These are phyloP conservation scores for Jaapia argillacea DNA, from an alignment of 768 basidiomycete species.

Conservation along the genomic window DNA sequence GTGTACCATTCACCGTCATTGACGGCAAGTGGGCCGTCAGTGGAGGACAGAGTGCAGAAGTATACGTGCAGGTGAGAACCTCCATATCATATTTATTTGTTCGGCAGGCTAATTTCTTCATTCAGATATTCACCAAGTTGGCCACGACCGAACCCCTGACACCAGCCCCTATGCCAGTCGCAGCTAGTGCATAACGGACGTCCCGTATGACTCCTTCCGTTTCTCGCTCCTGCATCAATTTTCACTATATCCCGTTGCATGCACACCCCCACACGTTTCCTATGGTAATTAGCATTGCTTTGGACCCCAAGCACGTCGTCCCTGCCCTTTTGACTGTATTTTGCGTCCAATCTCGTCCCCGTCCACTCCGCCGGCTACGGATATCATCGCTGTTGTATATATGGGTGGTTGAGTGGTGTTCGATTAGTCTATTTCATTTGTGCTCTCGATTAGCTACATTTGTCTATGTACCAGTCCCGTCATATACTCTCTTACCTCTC, in stretches of 20 bases:
- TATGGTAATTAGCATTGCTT: neutral
- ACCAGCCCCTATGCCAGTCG: neutral
- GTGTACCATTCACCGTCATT: constrained; percentile 75
- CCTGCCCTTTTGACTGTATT: no score
- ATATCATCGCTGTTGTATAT: neutral
- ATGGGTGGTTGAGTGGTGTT: neutral
- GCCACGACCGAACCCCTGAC: neutral
- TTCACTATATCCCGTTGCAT: neutral
- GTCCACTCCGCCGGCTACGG: no score
- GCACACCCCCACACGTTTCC: neutral
- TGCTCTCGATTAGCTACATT: no score
- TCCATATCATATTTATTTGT: neutral
- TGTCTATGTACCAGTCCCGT: no score
- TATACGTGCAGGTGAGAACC: constrained; percentile 50
- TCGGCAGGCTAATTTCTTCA: neutral
- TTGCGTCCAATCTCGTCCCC: no score
- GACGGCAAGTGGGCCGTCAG: constrained; percentile 71
- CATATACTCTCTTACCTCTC: no score
- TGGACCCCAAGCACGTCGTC: no score
- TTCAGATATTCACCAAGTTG: constrained; percentile 3
- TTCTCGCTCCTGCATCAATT: neutral
- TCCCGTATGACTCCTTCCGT: neutral
- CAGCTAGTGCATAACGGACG: neutral
- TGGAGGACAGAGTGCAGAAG: constrained; percentile 64
- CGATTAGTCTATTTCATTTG: no score